Evolutionary conservation across 2,329 filamentous ascomycete genomes (phyloP).

Genomic region (Trichoderma atroviride): DNA sequence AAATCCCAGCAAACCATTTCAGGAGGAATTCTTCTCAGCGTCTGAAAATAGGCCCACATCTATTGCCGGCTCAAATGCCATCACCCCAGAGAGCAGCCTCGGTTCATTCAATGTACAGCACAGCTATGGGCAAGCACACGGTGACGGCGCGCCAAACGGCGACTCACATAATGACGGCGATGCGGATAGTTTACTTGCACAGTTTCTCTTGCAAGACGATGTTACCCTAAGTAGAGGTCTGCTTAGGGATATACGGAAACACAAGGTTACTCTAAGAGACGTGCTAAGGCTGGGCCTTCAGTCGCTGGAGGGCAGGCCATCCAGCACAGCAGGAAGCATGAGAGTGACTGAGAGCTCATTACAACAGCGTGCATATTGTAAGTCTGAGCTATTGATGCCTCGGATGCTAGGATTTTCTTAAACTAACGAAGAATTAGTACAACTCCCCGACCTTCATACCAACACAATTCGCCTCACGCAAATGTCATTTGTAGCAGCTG

Average conservation of each 20-base stretch:
- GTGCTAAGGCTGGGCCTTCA: neutral
- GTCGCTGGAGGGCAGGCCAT: neutral
- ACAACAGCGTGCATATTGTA: neutral
- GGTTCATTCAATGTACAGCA: neutral
- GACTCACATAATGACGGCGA: neutral
- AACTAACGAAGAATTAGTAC: neutral
- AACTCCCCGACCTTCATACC: conserved; percentile 9
- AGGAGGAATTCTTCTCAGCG: neutral
- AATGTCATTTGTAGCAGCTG: conserved; percentile 20
- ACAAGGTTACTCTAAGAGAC: neutral
- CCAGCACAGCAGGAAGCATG: neutral
- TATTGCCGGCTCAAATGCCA: neutral
- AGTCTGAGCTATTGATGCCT: neutral
- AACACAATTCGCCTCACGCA: conserved; percentile 19
- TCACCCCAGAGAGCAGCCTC: neutral
- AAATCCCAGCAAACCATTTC: conserved; percentile 1
- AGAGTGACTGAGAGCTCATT: neutral
- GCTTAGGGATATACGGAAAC: neutral
- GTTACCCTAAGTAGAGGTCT: neutral
- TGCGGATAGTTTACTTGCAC: neutral
- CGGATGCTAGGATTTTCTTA: neutral
- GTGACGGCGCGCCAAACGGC: neutral
- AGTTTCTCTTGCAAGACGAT: conserved; percentile 6
- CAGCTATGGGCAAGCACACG: neutral
- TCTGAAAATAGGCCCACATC: neutral